Base-by-base conservation (phyloP, 2,329 filamentous ascomycete species). In the Dichotomopilus funicola region DNA sequence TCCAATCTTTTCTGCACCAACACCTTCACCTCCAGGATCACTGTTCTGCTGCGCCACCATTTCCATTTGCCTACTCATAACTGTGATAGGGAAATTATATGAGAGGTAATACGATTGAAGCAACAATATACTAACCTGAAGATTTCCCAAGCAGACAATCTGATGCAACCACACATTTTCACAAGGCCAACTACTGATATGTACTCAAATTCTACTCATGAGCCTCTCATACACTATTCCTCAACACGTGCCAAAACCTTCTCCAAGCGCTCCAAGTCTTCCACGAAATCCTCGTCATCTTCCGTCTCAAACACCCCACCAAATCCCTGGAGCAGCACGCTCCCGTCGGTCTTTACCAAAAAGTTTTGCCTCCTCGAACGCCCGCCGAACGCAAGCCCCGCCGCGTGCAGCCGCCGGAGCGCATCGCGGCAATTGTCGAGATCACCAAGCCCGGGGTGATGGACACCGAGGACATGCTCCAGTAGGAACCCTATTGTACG, bases 291-390 rank as follows among this genome's bases (percentile, higher is more conserved):
- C 36, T 12, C 37, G 10, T 48, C 34, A 19, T 10, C 10, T 3
- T 2, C 37, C 12, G 34, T 40, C 38, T 27, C 49, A 9, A 10
- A 5, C 4, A 33, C 4, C 10, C 10, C 27, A 2, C 8, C 10
- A 51, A 51, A 51, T 10, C 50, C 50, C 50, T n/a, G 41, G 3
- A 52, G 6, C 50, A 52, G 6, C 10, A 52, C 50, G 5, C 5
- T 5, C 2, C 41, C 49, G 13, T 52, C 50, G n/a, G n/a, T 12
- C 33, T 27, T 6, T 8, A 52, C 50, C 19, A 52, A 42, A n/a
- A 52, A 52, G 9, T 41, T 45, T 10, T 52, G 42, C 50, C 42
- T 13, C 1, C 19, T 33, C 10, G 45, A 8, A 8, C 8, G 13
- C 13, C 12, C 9, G 12, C 7, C 19, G 34, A 13, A n/a, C 13